phyloP scores from a whole-genome alignment of 768 basidiomycete species.

The Neoboletus magnificus region DNA sequence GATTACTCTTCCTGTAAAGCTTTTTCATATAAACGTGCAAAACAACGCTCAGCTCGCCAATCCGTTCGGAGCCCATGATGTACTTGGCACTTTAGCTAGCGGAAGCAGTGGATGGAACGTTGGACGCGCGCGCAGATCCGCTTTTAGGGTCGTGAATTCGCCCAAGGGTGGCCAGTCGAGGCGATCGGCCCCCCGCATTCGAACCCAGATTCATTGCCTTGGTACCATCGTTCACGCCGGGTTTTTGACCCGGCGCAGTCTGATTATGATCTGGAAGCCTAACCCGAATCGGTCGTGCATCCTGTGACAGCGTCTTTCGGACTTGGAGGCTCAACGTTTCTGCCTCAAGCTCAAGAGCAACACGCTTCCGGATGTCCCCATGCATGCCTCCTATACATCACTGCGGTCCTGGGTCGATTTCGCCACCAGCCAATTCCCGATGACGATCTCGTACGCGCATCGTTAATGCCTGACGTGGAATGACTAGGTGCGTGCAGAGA shows the following conservation, averaged over 20 bases:
- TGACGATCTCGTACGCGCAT: constrained; percentile 17
- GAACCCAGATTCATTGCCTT: background rate
- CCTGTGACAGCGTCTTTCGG: constrained; percentile 19
- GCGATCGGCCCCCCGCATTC: constrained; percentile 2
- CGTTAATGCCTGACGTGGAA: constrained; percentile 9
- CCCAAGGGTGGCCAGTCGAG: background rate
- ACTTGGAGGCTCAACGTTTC: constrained; percentile 22
- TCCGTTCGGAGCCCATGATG: background rate
- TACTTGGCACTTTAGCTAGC: background rate
- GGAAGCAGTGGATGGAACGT: background rate
- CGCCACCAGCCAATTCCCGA: constrained; percentile 26
- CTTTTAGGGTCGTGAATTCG: constrained; percentile 1
- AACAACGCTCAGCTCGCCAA: constrained; percentile 4
- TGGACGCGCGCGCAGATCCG: background rate
- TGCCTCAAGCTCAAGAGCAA: constrained; percentile 20
- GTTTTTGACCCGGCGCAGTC: background rate
- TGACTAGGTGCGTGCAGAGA: constrained; percentile 9
- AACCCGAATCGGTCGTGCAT: background rate
- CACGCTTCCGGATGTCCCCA: constrained; percentile 12
- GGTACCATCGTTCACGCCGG: background rate
- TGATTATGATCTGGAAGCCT: constrained; percentile 8
- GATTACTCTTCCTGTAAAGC: constrained; percentile 29
- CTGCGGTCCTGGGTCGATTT: constrained; percentile 17
- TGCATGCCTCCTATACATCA: constrained; percentile 19
- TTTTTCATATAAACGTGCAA: constrained; percentile 20